Evolutionary conservation across 495 filamentous ascomycete genomes (phyloP), one percentile per base, ranked within the genome.

Genomic region (Endocarpon pusillum): DNA sequence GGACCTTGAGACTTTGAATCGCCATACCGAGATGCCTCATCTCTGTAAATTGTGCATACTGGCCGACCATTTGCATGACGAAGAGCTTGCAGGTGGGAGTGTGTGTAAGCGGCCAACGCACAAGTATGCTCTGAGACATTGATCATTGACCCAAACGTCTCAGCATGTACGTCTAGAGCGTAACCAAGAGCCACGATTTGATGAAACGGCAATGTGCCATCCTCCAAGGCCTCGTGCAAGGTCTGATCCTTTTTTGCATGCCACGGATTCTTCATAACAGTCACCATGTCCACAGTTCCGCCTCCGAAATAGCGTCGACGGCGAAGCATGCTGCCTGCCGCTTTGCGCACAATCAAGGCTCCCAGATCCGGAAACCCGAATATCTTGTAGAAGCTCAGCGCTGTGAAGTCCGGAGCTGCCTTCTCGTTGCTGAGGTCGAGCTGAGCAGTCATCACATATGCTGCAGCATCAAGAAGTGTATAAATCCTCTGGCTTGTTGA

Each of bases 321-420:
- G 24, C 58, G 52, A 26, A 94, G 70, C 1, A 78, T 57, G 16
- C 57, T 46, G 1, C 63, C 71, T n/a, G 77, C 65, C 21, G 62
- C 62, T 39, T 83, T 82, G 26, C 78, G 68, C 6, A 94, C 75
- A 34, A 96, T 78, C 49, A 96, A 58, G 3, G 76, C 87, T 4
- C 87, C 87, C 0, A 96, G 57, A 46, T 96, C 82, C 0, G 87
- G 87, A 44, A 94, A 94, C 3, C 87, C 87, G 50, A 94, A 96
- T 16, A 96, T 89, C 53, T 96, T 96, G 54, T 93, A 91, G 44
- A 96, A 84, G 58, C 83, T 92, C 16, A 94, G 48, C 0, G 80
- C 82, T 3, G 75, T 82, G 41, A 93, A 94, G 44, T 96, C 87
- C 0, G 87, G 83, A 1, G 80, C 77, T 1, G 46, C 41, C 5